A percentile compares a stretch with the other conserved stretches of the same genome.
phyloP scores from a whole-genome alignment of 495 filamentous ascomycete genomes.

The Neurospora sp. region DNA sequence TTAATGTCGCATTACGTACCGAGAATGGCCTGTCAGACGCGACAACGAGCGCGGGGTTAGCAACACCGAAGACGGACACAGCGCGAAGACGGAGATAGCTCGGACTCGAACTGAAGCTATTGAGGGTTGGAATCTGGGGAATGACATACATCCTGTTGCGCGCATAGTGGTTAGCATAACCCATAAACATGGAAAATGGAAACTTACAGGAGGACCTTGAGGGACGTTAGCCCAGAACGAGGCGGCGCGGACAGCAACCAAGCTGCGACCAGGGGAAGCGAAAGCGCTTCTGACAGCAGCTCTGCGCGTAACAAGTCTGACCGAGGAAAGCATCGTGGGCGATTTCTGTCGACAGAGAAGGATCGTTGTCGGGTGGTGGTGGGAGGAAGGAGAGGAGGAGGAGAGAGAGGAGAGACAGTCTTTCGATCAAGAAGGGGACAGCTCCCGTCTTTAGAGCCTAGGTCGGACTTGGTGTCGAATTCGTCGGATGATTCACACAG shows the following conservation, averaged over 20 bases:
- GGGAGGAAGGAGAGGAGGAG: not conserved
- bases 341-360: not conserved
- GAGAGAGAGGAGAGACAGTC: not conserved
- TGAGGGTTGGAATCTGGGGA: not conserved
- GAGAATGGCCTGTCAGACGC: slow-evolving; percentile 56
- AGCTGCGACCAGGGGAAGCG: slow-evolving; percentile 17
- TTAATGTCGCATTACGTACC: slow-evolving; percentile 36
- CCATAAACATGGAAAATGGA: not conserved
- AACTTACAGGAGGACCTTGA: slow-evolving; percentile 84
- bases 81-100: not conserved
- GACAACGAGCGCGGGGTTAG: slow-evolving; percentile 10
- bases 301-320: slow-evolving; percentile 25
- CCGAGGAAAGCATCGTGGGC: slow-evolving; percentile 22
- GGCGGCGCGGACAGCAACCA: slow-evolving; percentile 52
- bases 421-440: not conserved
- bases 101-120: not conserved
- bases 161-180: not conserved
- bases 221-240: slow-evolving; percentile 85
- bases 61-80: not conserved
- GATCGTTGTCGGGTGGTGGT: not conserved
- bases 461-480: not conserved
- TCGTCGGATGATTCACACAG: not conserved
- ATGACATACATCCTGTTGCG: slow-evolving; percentile 51
- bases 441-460: not conserved
- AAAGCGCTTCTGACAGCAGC: slow-evolving; percentile 13